Conservation (phyloP, 1,139 yeast genomes). For the Magnusiomyces sp. region DNA sequence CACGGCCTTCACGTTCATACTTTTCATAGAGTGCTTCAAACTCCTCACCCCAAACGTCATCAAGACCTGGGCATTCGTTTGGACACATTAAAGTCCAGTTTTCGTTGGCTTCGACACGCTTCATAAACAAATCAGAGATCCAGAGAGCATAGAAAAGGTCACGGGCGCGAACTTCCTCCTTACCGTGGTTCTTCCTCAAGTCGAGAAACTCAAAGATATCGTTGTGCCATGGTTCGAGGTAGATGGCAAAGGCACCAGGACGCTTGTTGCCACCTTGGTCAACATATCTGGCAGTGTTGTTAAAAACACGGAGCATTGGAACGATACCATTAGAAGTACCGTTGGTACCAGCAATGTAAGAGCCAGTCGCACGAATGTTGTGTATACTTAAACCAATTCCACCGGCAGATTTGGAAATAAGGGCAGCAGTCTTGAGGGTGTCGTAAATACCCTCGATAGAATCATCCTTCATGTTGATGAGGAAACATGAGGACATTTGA, state of each 20-base stretch:
- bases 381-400: conserved; percentile 77
- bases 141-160: conserved; percentile 77
- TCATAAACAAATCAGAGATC: conserved; percentile 79
- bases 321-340: conserved; percentile 72
- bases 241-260: conserved; percentile 78
- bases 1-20: conserved; percentile 56
- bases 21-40: conserved; percentile 53
- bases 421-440: conserved; percentile 67
- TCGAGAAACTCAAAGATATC: conserved; percentile 68
- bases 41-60: conserved; percentile 62
- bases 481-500: conserved; percentile 73
- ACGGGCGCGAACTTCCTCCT: conserved; percentile 74
- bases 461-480: conserved; percentile 71
- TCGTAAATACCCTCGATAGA: conserved; percentile 76
- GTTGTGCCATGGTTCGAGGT: conserved; percentile 80
- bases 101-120: conserved; percentile 57
- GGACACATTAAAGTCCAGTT: conserved; percentile 78
- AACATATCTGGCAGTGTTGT: conserved; percentile 78
- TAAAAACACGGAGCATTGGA: conserved; percentile 76
- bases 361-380: conserved; percentile 63
- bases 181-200: conserved; percentile 71
- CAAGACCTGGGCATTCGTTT: conserved; percentile 64
- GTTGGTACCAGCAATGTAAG: conserved; percentile 66
- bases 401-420: conserved; percentile 74
- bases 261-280: conserved; percentile 85